Percentiles rank a stretch among this genome's conserved stretches.
Evolutionary conservation across 331 rosid species (phyloP).

Genomic region (Rhamnella rubrinervis): DNA sequence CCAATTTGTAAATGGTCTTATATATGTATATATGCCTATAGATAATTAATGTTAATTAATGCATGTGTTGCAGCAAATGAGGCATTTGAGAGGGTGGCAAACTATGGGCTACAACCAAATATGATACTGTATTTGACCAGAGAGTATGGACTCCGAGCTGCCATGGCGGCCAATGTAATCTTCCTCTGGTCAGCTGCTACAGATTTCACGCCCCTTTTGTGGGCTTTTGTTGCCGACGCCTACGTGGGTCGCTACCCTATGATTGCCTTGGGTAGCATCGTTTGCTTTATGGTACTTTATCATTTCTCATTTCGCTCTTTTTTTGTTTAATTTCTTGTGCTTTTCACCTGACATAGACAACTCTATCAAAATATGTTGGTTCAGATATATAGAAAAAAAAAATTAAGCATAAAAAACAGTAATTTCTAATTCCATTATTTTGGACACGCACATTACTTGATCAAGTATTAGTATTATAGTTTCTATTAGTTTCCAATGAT

Average conservation of each 20-base stretch:
- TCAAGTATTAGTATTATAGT: too few relatives aligned
- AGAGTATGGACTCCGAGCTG: slow-evolving; percentile 25
- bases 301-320: not conserved
- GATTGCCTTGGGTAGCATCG: slow-evolving; percentile 17
- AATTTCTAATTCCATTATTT: too few relatives aligned
- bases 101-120: slow-evolving; percentile 38
- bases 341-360: too few relatives aligned
- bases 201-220: slow-evolving; percentile 34
- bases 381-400: too few relatives aligned
- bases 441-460: too few relatives aligned
- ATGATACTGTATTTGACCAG: slow-evolving; percentile 43
- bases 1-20: too few relatives aligned
- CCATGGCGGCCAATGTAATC: slow-evolving; percentile 30
- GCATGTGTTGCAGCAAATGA: slow-evolving; percentile 34
- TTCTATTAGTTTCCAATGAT: too few relatives aligned
- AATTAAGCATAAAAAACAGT: too few relatives aligned
- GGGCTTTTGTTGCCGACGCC: slow-evolving; percentile 48
- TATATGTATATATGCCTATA: too few relatives aligned
- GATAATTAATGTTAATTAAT: too few relatives aligned
- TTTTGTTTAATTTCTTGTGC: too few relatives aligned
- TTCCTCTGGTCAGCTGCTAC: slow-evolving; percentile 44
- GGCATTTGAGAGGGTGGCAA: slow-evolving; percentile 40
- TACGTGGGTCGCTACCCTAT: slow-evolving; percentile 45
- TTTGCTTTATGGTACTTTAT: slow-evolving; percentile 9
- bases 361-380: too few relatives aligned